Conservation (phyloP, 768 basidiomycete genomes). For the Scleroderma bovista region DNA sequence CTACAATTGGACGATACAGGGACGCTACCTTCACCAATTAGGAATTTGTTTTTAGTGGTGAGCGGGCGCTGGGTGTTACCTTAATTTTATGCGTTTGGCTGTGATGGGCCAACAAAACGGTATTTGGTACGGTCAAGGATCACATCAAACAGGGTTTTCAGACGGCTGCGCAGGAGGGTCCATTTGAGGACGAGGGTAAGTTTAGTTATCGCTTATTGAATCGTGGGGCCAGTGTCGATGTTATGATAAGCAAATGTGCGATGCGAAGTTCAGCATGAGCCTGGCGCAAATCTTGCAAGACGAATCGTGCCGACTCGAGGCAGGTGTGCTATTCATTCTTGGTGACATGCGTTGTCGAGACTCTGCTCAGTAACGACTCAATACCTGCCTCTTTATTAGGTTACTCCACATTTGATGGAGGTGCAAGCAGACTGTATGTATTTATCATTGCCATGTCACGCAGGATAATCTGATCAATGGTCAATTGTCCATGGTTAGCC, state of each 20-base stretch:
- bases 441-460: constrained; percentile 99
- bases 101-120: constrained; percentile 85
- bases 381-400: constrained; percentile 42
- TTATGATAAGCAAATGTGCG: constrained; percentile 78
- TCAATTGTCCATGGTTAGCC: constrained; percentile 85
- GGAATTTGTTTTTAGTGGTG: constrained; percentile 7
- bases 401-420: constrained; percentile 92
- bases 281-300: constrained; percentile 92
- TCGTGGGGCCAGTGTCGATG: neutral
- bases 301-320: constrained; percentile 99
- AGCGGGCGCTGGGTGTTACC: neutral
- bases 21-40: constrained; percentile 90
- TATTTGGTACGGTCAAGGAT: constrained; percentile 84
- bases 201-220: constrained; percentile 14
- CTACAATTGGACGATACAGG: constrained; percentile 92
- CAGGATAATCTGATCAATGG: constrained; percentile 99
- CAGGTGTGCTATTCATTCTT: constrained; percentile 98
- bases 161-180: constrained; percentile 97
- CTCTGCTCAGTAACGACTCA: neutral
- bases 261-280: constrained; percentile 94
- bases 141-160: constrained; percentile 99
- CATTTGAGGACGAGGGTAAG: constrained; percentile 97
- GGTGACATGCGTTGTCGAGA: constrained; percentile 65
- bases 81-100: neutral
- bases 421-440: constrained; percentile 98